Evolutionary conservation across 495 filamentous ascomycete genomes (phyloP), one percentile per base, ranked within the genome.

Genomic region (Tuber microsphaerosporum): DNA sequence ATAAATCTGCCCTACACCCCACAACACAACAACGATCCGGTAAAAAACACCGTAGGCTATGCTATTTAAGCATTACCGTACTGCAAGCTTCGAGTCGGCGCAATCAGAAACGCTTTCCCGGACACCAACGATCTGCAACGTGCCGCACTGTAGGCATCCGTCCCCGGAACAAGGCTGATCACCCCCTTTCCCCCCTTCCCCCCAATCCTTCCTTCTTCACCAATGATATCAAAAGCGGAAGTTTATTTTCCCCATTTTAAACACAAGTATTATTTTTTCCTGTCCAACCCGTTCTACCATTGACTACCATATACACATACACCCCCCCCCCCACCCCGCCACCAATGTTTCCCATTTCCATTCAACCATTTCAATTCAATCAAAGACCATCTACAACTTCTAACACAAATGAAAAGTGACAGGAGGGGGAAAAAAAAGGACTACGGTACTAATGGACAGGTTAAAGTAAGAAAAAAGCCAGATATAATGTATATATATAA

Each of bases 381-480:
- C 4, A 65, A 65, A 65, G 16, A 31, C 56, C 56, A 65, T 65
- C 56, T 65, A 65, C 56, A 34, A 34, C 31, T 34, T 65, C 56
- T 65, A 65, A 34, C 34, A 34, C 56, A 65, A 65, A 76, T 70
- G 80, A 80, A 74, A 77, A 69, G 71, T 74, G 79, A 74, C 4
- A 26, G 9, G 20, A 31, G 69, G 26, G 48, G 46, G 39, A 37
- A 75, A 71, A 69, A 75, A 70, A 19, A 75, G 77, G 41, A 70
- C 51, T 31, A 61, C 51, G 51, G 51, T 14, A 5, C 51, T 61
- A 69, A 69, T 70, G 75, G 43, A 76, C 76, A 77, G 74, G 75
- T 79, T 79, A 34, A 45, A 73, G 72, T 76, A 56, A 51, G 73
- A 48, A 48, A 41, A 72, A 79, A 44, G 48, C 42, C 41, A 74